These are phyloP conservation scores for Pseudocercospora macadamiae DNA, from an alignment of 2,329 filamentous ascomycete genomes.

Conservation along the genomic window DNA sequence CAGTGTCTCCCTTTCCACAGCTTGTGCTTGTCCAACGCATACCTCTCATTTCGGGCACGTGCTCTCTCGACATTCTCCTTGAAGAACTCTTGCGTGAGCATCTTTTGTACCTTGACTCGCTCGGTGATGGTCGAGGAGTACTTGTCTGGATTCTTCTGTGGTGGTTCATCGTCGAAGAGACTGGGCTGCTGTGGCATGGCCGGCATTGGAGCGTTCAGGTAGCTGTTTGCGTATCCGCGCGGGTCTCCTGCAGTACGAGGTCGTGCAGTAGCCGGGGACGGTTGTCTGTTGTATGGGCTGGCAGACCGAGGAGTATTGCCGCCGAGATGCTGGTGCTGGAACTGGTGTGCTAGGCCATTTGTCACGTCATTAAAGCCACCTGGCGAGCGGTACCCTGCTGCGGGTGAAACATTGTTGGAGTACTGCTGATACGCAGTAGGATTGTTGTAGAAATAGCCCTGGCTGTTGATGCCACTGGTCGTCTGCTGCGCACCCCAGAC, in stretches of 20 bases:
- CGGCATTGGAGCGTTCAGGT: constrained; percentile 67
- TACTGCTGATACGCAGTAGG: constrained; percentile 53
- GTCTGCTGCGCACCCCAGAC: constrained; percentile 56
- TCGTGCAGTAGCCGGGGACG: constrained; percentile 69
- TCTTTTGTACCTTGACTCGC: constrained; percentile 66
- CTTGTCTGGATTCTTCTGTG: constrained; percentile 77
- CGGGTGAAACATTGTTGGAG: constrained; percentile 46
- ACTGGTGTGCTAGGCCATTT: constrained; percentile 90
- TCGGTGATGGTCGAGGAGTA: constrained; percentile 87
- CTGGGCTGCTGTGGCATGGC: constrained; percentile 45
- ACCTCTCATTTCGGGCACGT: constrained; percentile 93
- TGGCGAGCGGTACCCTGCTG: constrained; percentile 60
- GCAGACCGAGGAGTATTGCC: constrained; percentile 65
- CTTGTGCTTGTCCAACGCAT: constrained; percentile 22
- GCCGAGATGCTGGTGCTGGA: constrained; percentile 88
- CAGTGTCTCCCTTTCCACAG: not conserved
- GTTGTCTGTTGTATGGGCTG: constrained; percentile 68
- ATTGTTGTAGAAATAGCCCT: constrained; percentile 56
- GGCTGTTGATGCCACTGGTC: constrained; percentile 45
- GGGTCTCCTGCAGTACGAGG: constrained; percentile 81
- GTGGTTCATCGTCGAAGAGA: constrained; percentile 66
- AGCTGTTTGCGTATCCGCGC: constrained; percentile 62
- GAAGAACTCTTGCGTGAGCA: constrained; percentile 79
- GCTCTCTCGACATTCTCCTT: constrained; percentile 97
- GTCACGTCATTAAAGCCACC: constrained; percentile 76